Percentiles rank a stretch among this genome's conserved stretches.
Evolutionary conservation across 345 rosid genomes (phyloP).

Genomic region (Gossypium longicalyx): DNA sequence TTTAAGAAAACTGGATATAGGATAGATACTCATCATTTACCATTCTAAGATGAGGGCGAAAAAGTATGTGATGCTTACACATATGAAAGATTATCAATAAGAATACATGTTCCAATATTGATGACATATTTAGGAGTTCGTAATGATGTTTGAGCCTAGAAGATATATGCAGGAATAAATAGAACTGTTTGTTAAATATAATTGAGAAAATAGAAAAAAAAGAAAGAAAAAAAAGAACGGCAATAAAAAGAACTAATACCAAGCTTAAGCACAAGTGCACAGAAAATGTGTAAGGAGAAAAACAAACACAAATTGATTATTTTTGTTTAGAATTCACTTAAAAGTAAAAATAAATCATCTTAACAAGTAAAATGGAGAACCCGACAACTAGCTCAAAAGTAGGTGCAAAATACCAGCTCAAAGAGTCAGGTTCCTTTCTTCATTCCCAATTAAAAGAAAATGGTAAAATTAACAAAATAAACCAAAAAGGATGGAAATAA

Average conservation of each 20-base stretch:
- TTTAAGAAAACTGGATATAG: not conserved
- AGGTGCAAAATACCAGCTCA: not conserved
- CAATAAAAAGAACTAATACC: not conserved
- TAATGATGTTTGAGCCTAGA: not conserved
- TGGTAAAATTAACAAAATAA: not conserved
- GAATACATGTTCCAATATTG: not conserved
- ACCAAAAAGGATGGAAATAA: not conserved
- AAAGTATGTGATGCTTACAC: no score
- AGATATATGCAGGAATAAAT: not conserved
- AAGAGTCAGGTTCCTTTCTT: not conserved
- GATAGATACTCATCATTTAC: constrained; percentile 1
- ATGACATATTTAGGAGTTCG: not conserved
- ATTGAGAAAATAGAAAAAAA: not conserved
- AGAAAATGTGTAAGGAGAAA: not conserved
- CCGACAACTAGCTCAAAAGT: not conserved
- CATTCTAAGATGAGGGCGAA: not conserved
- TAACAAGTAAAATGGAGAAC: constrained; percentile 3
- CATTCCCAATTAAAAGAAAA: not conserved
- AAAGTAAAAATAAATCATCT: constrained; percentile 1
- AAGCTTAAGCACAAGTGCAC: not conserved
- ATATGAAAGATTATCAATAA: not conserved
- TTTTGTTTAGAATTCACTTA: not conserved
- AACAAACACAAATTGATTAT: not conserved
- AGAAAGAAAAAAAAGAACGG: not conserved
- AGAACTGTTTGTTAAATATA: not conserved